Evolutionary conservation across 2,329 filamentous ascomycete genomes (phyloP).

Genomic region (Paracamarosporium sp.): DNA sequence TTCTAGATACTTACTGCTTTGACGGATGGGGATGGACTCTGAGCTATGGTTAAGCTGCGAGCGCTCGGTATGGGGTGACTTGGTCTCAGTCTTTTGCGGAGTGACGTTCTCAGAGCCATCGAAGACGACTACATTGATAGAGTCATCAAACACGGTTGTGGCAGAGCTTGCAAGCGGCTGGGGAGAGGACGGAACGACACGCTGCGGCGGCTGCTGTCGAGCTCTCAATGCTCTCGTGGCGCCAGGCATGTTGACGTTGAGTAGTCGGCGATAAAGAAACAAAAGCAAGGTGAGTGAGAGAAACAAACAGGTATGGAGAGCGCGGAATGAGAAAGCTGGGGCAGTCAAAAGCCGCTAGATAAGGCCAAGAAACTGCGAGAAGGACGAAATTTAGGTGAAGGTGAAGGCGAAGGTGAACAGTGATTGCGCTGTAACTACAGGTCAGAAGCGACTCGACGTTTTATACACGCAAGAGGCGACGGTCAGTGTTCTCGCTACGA

Average conservation of each 20-base stretch:
- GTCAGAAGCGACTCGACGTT: neutral
- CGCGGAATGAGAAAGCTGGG: neutral
- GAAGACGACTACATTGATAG: neutral
- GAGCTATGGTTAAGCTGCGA: constrained; percentile 14
- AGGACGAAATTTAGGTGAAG: neutral
- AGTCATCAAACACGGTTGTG: constrained; percentile 6
- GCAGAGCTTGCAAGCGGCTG: constrained; percentile 5
- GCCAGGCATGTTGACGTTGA: constrained; percentile 11
- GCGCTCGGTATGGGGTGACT: constrained; percentile 9
- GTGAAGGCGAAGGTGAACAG: neutral
- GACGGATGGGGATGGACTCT: constrained; percentile 8
- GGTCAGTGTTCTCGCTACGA: neutral
- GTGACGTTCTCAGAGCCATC: neutral
- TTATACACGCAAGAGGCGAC: neutral
- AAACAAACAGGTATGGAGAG: neutral
- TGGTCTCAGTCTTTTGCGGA: constrained; percentile 1
- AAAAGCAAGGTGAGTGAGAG: neutral
- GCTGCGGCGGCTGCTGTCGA: neutral
- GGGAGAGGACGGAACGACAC: neutral
- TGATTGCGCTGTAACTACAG: neutral
- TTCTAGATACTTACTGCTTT: constrained; percentile 11
- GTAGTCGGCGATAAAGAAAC: neutral
- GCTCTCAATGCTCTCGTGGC: constrained; percentile 2
- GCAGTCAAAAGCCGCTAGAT: neutral
- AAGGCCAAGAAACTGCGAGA: neutral